Evolutionary conservation across 441 rosid species (phyloP), one percentile per base, ranked within the genome.

Genomic region (Erysimum cheiri): DNA sequence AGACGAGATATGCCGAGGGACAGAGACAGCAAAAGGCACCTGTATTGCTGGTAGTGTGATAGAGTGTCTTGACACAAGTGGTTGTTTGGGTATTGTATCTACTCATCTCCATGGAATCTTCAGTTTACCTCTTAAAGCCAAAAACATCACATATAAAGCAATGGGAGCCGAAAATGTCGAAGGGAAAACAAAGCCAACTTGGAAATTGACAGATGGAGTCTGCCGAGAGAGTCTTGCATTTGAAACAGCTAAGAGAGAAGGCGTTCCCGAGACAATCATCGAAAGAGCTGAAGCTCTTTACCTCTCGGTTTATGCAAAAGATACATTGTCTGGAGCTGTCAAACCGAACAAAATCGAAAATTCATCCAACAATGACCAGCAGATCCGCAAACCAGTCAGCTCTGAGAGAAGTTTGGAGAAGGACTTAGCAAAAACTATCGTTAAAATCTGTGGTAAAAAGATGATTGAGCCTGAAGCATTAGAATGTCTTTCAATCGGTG

Each of bases 141-240:
- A 83, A 66, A 88, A 84, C 71, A 80, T 86, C 0, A 64, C 75
- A 10, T 79, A 79, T 69, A 96, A 96, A 82, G 96, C 99, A 72
- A 96, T 96, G 99, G 96, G 97, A 72, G 83, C 97, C 6, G 84
- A 86, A 37, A 79, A 77, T 46, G 68, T 88, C 12, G 85, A 87
- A 56, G 99, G 99, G 41, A 80, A 87, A 72, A 79, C 91, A 7
- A 89, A 76, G 77, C 96, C 99, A 48, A 96, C 96, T 31, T 96
- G 99, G 99, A 86, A 74, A 80, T 75, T 96, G 76, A 78, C 82
- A 37, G 98, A 96, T 80, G 99, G 99, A 60, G 78, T 91, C 50
- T 93, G 98, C 77, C 82, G 84, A 69, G 97, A 96, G 85, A 96
- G 99, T 81, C 98, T 96, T 54, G 99, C 99, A 54, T 96, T 96